Percentiles rank a stretch among this genome's conserved stretches.
phyloP scores from a whole-genome alignment of 1,284 basidiomycete species.

The Ceratobasidium sp. region DNA sequence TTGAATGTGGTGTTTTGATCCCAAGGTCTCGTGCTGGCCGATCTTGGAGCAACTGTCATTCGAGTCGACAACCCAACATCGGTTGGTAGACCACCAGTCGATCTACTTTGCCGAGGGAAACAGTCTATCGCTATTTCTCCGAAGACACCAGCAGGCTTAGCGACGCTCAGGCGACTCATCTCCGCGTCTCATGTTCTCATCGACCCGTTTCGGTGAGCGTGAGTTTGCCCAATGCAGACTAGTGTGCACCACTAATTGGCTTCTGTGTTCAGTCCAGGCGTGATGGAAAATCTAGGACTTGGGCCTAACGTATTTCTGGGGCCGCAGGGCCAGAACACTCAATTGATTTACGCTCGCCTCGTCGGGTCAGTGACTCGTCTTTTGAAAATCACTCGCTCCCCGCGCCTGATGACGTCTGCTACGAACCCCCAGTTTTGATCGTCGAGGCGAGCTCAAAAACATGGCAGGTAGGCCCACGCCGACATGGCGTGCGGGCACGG shows the following conservation, averaged over 20 bases:
- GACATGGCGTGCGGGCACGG: no score
- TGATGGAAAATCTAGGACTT: slow-evolving; percentile 79
- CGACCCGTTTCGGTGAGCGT: slow-evolving; percentile 72
- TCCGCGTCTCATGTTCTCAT: slow-evolving; percentile 79
- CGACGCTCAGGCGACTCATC: slow-evolving; percentile 69
- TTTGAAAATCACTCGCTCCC: background rate
- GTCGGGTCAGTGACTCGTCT: slow-evolving; percentile 62
- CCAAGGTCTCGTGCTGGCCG: slow-evolving; percentile 73
- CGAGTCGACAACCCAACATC: slow-evolving; percentile 70
- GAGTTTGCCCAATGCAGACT: background rate
- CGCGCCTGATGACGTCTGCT: background rate
- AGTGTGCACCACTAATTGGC: background rate
- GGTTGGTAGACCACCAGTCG: slow-evolving; percentile 49
- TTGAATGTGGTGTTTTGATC: background rate
- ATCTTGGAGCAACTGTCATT: slow-evolving; percentile 82
- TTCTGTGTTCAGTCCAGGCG: slow-evolving; percentile 63
- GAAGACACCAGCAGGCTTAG: slow-evolving; percentile 69
- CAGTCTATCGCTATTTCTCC: slow-evolving; percentile 75
- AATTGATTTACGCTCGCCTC: slow-evolving; percentile 71
- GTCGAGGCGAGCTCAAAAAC: slow-evolving; percentile 20
- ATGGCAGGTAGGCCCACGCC: slow-evolving; percentile 23
- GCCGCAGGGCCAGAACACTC: slow-evolving; percentile 59
- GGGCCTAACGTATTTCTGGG: slow-evolving; percentile 80
- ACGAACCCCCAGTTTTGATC: slow-evolving; percentile 12
- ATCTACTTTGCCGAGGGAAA: slow-evolving; percentile 76